Percentiles rank a stretch among this genome's conserved stretches.
Evolutionary conservation across 352 stramenopile genomes (phyloP).

Genomic region (Phytophthora boehmeriae): DNA sequence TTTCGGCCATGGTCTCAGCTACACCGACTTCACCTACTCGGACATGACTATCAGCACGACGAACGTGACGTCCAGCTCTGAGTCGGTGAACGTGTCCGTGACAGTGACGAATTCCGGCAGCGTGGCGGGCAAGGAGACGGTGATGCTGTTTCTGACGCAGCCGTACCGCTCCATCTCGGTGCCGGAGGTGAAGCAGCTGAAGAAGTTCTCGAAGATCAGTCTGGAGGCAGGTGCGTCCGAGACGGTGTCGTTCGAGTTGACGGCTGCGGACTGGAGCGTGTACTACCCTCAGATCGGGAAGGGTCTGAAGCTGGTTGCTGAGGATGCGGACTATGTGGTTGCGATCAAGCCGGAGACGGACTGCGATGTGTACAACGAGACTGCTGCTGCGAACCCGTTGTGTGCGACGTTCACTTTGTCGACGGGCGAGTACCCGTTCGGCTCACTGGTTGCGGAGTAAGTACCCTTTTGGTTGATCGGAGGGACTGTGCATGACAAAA

Average conservation of each 20-base stretch:
- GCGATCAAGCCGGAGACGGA: constrained; percentile 51
- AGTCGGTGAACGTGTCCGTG: constrained; percentile 33
- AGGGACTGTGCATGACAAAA: no score
- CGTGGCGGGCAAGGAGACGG: constrained; percentile 46
- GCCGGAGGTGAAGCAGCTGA: constrained; percentile 44
- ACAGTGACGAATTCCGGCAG: constrained; percentile 35
- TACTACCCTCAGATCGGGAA: constrained; percentile 57
- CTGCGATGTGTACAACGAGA: constrained; percentile 38
- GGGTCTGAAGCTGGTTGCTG: constrained; percentile 36
- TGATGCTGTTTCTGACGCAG: constrained; percentile 44
- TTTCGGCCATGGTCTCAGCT: constrained; percentile 69
- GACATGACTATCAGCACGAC: constrained; percentile 43
- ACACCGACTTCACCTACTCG: constrained; percentile 63
- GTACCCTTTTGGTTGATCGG: no score
- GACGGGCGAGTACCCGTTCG: constrained; percentile 28
- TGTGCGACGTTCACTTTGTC: constrained; percentile 33
- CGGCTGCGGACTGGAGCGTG: constrained; percentile 41
- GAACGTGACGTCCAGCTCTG: constrained; percentile 33
- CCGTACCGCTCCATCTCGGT: constrained; percentile 32
- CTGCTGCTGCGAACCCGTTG: constrained; percentile 21
- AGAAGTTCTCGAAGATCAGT: constrained; percentile 44
- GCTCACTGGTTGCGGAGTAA: constrained; percentile 22
- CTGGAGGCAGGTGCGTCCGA: constrained; percentile 24
- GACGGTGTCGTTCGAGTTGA: constrained; percentile 37
- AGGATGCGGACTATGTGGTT: constrained; percentile 53